Evolutionary conservation across 352 stramenopile genomes (phyloP).

Genomic region (Phytophthora megakarya): DNA sequence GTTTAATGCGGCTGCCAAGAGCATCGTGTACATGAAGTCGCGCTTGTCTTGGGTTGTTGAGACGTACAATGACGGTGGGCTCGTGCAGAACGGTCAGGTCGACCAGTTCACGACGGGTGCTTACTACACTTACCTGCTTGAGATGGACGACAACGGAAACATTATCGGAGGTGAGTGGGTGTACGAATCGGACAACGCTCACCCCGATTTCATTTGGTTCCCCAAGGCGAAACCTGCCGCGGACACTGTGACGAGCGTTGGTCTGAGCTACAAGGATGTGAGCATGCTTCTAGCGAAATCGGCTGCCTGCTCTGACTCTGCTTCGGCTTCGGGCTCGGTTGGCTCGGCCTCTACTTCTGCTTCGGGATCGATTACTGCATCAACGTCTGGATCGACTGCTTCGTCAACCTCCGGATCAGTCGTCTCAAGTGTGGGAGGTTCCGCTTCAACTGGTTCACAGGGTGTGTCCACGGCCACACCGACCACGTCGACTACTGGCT

Average conservation of each 20-base stretch:
- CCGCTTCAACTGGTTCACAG: constrained; percentile 4
- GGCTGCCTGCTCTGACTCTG: constrained; percentile 1
- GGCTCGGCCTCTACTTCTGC: constrained; percentile 1
- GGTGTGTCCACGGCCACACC: neutral
- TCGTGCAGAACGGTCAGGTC: constrained; percentile 29
- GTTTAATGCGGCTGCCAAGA: constrained; percentile 49
- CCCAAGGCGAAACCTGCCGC: neutral
- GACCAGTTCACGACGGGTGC: constrained; percentile 27
- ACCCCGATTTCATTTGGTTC: too few relatives aligned
- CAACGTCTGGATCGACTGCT: neutral
- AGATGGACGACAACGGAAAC: constrained; percentile 32
- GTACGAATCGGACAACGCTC: too few relatives aligned
- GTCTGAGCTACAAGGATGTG: constrained; percentile 34
- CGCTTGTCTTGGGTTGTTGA: constrained; percentile 51
- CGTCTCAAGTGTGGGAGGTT: neutral
- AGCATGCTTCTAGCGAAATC: constrained; percentile 20
- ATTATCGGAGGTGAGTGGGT: constrained; percentile 47
- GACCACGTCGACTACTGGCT: neutral
- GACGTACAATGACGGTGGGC: constrained; percentile 37
- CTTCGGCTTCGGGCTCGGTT: neutral
- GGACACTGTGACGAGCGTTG: constrained; percentile 27
- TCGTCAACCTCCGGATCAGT: constrained; percentile 1
- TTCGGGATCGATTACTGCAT: constrained; percentile 1
- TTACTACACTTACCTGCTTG: constrained; percentile 50
- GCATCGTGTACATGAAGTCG: constrained; percentile 47